Percentiles rank a stretch among this genome's conserved stretches.
Conservation (phyloP, 176 grass and related monocot species). For the Alopecurus myosuroides region DNA sequence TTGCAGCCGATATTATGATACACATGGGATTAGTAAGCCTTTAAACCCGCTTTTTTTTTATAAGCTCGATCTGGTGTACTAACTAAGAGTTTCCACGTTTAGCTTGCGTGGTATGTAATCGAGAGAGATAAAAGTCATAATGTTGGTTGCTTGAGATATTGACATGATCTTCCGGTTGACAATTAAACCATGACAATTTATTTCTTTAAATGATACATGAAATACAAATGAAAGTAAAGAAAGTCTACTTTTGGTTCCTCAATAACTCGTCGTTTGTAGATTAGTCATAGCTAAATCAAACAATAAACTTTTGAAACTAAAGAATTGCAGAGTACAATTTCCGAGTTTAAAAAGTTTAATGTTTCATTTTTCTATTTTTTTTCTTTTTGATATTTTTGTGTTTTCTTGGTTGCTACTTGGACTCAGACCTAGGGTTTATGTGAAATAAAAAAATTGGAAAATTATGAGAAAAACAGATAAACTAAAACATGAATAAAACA, state of each 20-base stretch:
- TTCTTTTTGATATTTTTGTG: too few relatives aligned
- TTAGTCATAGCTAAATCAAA: not conserved
- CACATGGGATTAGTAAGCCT: not conserved
- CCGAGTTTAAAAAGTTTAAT: too few relatives aligned
- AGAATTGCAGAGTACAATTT: too few relatives aligned
- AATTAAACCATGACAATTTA: not conserved
- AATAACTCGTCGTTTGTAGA: not conserved
- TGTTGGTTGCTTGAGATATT: not conserved
- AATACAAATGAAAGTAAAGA: not conserved
- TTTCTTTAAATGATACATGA: not conserved
- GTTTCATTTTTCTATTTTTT: too few relatives aligned
- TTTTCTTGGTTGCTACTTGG: too few relatives aligned
- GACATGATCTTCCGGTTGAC: not conserved
- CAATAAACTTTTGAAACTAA: not conserved
- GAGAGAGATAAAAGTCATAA: not conserved
- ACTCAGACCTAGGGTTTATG: too few relatives aligned
- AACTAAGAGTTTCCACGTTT: constrained; percentile 1
- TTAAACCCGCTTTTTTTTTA: not conserved
- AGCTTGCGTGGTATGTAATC: not conserved
- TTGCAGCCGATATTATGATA: not conserved
- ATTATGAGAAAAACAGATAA: too few relatives aligned
- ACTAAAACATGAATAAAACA: not conserved
- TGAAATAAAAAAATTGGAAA: not conserved
- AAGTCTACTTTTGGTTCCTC: not conserved
- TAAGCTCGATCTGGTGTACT: not conserved